A percentile compares a stretch with the other conserved stretches of the same genome.
Evolutionary conservation across 352 stramenopile species (phyloP).

Genomic region (Pythium utonaiense): DNA sequence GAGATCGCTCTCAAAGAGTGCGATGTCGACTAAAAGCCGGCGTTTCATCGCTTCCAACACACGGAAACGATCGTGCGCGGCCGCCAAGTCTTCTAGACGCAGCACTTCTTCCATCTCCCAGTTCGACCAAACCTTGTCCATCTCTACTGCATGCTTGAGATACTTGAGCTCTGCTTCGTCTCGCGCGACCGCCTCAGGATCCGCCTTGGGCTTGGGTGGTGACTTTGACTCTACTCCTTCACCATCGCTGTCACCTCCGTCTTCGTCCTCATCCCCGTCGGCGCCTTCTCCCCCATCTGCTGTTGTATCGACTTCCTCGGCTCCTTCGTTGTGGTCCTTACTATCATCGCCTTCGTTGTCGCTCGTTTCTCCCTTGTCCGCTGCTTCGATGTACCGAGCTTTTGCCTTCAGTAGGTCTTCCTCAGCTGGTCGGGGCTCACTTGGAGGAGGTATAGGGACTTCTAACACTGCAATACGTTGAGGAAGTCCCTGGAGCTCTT

Average conservation of each 20-base stretch:
- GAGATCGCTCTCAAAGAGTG: constrained; percentile 40
- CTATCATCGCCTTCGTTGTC: constrained; percentile 8
- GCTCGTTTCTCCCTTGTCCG: constrained; percentile 1
- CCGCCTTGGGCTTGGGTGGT: background rate
- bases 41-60: constrained; percentile 27
- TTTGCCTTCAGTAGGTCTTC: constrained; percentile 38
- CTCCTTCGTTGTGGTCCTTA: background rate
- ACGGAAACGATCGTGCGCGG: constrained; percentile 21
- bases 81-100: constrained; percentile 38
- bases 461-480: constrained; percentile 32
- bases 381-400: constrained; percentile 29
- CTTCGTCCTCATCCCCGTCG: constrained; percentile 6
- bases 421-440: constrained; percentile 29
- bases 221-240: background rate
- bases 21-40: constrained; percentile 43
- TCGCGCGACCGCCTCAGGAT: constrained; percentile 13
- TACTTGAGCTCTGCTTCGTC: constrained; percentile 50
- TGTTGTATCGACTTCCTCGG: constrained; percentile 8
- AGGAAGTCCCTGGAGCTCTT: constrained; percentile 32
- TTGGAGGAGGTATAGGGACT: constrained; percentile 18
- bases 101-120: constrained; percentile 45
- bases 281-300: constrained; percentile 4
- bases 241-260: background rate
- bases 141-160: constrained; percentile 43
- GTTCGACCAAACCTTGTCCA: constrained; percentile 37